These are phyloP conservation scores for Malus fusca DNA, from an alignment of 306 rosid species.

Conservation along the genomic window DNA sequence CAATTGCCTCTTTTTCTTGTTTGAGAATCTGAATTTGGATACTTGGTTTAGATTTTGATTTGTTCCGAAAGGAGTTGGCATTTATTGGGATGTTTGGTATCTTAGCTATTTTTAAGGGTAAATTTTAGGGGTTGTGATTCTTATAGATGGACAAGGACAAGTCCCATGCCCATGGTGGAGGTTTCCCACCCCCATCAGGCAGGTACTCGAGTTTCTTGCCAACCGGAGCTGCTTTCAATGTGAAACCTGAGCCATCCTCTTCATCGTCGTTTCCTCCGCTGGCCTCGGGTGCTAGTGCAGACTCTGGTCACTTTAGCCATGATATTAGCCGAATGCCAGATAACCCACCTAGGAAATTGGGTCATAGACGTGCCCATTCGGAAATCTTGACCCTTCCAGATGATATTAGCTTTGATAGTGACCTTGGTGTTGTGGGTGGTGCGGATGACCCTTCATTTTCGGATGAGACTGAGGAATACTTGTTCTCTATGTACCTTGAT, in stretches of 20 bases:
- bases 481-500: conserved; percentile 85
- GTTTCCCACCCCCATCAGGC: conserved; percentile 64
- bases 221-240: conserved; percentile 43
- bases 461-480: conserved; percentile 89
- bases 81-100: conserved; percentile 22
- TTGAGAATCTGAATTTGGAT: background rate
- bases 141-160: conserved; percentile 70
- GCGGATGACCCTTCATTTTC: conserved; percentile 86
- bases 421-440: conserved; percentile 87
- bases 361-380: conserved; percentile 92
- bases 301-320: conserved; percentile 61
- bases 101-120: conserved; percentile 15
- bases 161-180: conserved; percentile 53
- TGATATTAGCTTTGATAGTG: conserved; percentile 93
- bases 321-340: conserved; percentile 93
- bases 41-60: background rate
- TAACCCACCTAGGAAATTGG: conserved; percentile 72
- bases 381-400: conserved; percentile 86
- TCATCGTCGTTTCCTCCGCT: conserved; percentile 43
- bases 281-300: conserved; percentile 46
- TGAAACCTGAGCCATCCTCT: conserved; percentile 57
- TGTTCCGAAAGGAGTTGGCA: background rate
- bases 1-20: background rate
- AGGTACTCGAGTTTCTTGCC: conserved; percentile 55
- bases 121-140: conserved; percentile 8